These are phyloP conservation scores for Chara braunii DNA, from an alignment of 139 green algal genomes.

Conservation along the genomic window DNA sequence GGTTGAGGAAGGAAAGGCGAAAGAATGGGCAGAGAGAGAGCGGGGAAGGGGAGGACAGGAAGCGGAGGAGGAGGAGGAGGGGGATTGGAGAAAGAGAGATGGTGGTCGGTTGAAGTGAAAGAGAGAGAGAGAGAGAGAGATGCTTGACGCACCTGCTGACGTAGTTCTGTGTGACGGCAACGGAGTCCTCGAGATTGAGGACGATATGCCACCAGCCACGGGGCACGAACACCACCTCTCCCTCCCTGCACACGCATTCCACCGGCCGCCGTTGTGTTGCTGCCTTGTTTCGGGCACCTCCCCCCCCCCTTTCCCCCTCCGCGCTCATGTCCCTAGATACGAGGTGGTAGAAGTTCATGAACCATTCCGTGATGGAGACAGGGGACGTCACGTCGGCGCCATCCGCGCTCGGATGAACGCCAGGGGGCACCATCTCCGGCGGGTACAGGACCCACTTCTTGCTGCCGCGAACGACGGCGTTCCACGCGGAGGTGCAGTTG, in stretches of 20 bases:
- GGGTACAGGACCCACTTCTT: constrained; percentile 95
- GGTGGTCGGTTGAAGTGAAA: too few species aligned
- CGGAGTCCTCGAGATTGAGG: constrained; percentile 44
- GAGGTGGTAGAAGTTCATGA: constrained; percentile 56
- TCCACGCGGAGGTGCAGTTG: constrained; percentile 89
- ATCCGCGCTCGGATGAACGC: constrained; percentile 76
- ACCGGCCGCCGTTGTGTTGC: constrained; percentile 2
- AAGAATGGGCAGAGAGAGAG: too few species aligned
- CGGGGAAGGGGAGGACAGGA: too few species aligned
- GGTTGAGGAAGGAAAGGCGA: too few species aligned
- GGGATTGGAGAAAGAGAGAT: too few species aligned
- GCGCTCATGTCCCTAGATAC: too few species aligned
- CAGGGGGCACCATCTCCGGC: constrained; percentile 60
- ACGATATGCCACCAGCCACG: constrained; percentile 53
- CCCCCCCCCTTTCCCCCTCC: constrained; percentile 6
- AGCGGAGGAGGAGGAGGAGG: too few species aligned
- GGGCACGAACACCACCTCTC: constrained; percentile 53
- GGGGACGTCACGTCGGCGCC: constrained; percentile 79
- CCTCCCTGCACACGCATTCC: constrained; percentile 38
- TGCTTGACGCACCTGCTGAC: constrained; percentile 40
- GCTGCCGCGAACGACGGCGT: constrained; percentile 70
- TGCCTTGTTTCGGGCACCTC: neutral
- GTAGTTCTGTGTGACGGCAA: constrained; percentile 49
- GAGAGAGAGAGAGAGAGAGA: too few species aligned
- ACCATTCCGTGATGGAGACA: constrained; percentile 86